Conservation (phyloP, 768 basidiomycete species). For the Cantharellus anzutake region DNA sequence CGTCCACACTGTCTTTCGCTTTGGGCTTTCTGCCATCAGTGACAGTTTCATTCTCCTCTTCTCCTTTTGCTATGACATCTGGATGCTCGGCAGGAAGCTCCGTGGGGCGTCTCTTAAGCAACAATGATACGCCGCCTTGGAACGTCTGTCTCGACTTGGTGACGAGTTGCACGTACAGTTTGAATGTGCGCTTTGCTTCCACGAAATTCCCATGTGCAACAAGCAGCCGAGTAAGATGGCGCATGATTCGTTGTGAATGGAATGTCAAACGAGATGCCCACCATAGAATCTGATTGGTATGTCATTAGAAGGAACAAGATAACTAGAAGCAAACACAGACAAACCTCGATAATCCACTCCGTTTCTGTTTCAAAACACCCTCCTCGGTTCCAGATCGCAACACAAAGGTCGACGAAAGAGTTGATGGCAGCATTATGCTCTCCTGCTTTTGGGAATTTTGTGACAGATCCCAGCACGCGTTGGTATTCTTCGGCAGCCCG, state of each 20-base stretch:
- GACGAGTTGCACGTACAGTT: constrained; percentile 69
- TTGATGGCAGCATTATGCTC: constrained; percentile 61
- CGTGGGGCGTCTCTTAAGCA: constrained; percentile 14
- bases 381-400: constrained; percentile 63
- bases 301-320: background rate
- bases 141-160: constrained; percentile 58
- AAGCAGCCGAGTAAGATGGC: constrained; percentile 65
- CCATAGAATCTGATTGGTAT: constrained; percentile 49
- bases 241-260: constrained; percentile 69
- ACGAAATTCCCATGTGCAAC: constrained; percentile 37
- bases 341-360: constrained; percentile 67
- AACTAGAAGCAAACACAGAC: constrained; percentile 15
- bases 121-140: constrained; percentile 16
- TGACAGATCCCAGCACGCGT: constrained; percentile 43
- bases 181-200: constrained; percentile 55
- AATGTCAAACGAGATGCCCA: constrained; percentile 90
- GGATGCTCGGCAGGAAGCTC: constrained; percentile 7
- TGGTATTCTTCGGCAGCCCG: constrained; percentile 55
- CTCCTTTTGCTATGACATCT: constrained; percentile 7
- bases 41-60: constrained; percentile 6
- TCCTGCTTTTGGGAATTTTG: constrained; percentile 66
- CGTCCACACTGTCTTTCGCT: constrained; percentile 3
- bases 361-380: constrained; percentile 42
- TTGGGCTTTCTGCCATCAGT: constrained; percentile 3
- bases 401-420: constrained; percentile 63